Base-by-base conservation (phyloP, 148 eudicot genomes). In the Spergularia marina region DNA sequence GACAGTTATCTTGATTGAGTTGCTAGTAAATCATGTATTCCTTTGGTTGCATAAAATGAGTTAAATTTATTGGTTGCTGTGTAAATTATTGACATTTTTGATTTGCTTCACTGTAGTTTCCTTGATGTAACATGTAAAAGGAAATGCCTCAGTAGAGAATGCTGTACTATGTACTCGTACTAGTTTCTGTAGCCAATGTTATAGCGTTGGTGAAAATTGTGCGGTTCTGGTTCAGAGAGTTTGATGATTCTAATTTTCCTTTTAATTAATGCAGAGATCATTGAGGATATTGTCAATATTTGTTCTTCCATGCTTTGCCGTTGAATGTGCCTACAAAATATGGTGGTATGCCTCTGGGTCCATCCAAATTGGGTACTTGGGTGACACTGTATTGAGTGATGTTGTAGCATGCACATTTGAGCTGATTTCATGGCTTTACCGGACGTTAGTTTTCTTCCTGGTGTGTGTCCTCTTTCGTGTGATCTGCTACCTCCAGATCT, bases 311-410 rank as follows among this genome's bases (percentile, higher is more conserved):
- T 92, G 97, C 73, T 95, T 92, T 60, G 54, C 84, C 11, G 88
- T 86, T 2, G 94, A 92, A 78, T 75, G 87, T 53, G 90, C 88
- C 51, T 91, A 95, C 86, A 95, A 95, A 79, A 84, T 95, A 62
- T 95, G 99, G 99, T 95, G 99, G 99, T 92, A 89, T 55, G 75
- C 81, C 69, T 90, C 99, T 0, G 99, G 98, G 15, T 87, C 83
- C 49, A 82, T 86, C n/a, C 87, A 79, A 7, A 88, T 95, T 25
- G 96, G 96, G 62, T 92, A 87, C 83, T 73, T 95, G 75, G 97
- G 90, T 16, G 91, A 90, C 68, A 83, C 54, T n/a, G 40, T 83
- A 34, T 74, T 85, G 55, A 90, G 94, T 68, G 92, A 90, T 67
- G 16, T 79, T 2, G 84, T 89, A 16, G 89, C 92, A 11, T 95